Evolutionary conservation across 2,329 filamentous ascomycete genomes (phyloP).

Genomic region (Cryphonectria nitschkei): DNA sequence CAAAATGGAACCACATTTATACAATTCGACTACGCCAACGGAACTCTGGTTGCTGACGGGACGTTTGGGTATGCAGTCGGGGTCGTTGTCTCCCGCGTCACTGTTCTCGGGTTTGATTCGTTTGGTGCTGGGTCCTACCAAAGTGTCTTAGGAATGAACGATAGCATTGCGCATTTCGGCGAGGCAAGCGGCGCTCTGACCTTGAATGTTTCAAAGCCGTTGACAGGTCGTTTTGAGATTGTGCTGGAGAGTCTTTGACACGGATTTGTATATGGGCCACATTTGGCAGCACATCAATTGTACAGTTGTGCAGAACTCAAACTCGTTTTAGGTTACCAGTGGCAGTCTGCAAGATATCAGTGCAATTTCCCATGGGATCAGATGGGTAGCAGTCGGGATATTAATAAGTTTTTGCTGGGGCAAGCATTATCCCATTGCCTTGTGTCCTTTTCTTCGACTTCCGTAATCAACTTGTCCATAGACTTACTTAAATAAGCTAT

Average conservation of each 20-base stretch:
- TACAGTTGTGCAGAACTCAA: neutral
- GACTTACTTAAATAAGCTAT: too few relatives aligned
- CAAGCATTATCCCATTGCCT: too few relatives aligned
- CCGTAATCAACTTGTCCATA: too few relatives aligned
- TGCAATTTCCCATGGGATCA: too few relatives aligned
- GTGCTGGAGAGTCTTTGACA: slow-evolving; percentile 9
- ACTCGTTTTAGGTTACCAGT: too few relatives aligned
- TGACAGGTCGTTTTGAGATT: slow-evolving; percentile 17
- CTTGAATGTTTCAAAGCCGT: slow-evolving; percentile 18
- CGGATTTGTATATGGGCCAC: neutral
- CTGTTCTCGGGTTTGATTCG: slow-evolving; percentile 47
- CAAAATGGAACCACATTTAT: slow-evolving; percentile 62
- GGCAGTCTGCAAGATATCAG: too few relatives aligned
- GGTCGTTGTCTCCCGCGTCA: slow-evolving; percentile 52
- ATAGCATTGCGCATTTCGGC: slow-evolving; percentile 7
- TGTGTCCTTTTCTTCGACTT: too few relatives aligned
- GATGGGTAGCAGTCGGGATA: too few relatives aligned
- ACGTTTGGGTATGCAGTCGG: slow-evolving; percentile 55
- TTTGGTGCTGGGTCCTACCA: neutral
- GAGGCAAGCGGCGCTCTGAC: slow-evolving; percentile 21
- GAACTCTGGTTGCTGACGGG: slow-evolving; percentile 55
- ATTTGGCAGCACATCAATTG: neutral
- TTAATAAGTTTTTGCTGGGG: too few relatives aligned
- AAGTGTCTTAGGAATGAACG: neutral
- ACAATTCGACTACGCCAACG: slow-evolving; percentile 60